phyloP scores from a whole-genome alignment of 106 monocot genomes.

The Cymbidium sinense region DNA sequence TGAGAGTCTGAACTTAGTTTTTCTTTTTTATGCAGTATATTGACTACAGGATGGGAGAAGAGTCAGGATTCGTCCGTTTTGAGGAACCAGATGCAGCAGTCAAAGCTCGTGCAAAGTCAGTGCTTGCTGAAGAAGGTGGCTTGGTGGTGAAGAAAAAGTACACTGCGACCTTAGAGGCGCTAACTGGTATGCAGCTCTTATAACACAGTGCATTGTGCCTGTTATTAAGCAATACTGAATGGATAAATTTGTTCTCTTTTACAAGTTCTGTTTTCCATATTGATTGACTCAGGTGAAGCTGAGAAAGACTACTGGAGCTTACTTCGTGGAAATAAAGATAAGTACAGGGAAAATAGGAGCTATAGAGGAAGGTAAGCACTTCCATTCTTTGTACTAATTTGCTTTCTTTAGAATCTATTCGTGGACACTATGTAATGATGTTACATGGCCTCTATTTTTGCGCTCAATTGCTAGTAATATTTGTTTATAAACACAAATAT shows the following conservation, averaged over 20 bases:
- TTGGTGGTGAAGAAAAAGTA: constrained; percentile 48
- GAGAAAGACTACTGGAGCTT: constrained; percentile 59
- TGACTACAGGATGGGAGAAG: constrained; percentile 74
- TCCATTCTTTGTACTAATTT: neutral
- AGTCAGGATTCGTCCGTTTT: constrained; percentile 76
- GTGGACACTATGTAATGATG: neutral
- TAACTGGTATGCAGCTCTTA: constrained; percentile 41
- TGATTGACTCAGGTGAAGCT: constrained; percentile 39
- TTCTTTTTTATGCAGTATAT: constrained; percentile 41
- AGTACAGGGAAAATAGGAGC: constrained; percentile 15
- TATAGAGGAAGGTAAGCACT: constrained; percentile 37
- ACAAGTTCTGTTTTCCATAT: neutral
- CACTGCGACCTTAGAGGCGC: constrained; percentile 61
- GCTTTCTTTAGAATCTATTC: neutral
- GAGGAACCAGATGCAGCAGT: constrained; percentile 70
- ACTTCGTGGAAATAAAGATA: constrained; percentile 26
- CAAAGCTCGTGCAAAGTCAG: constrained; percentile 73
- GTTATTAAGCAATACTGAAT: too few species aligned
- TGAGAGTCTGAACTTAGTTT: neutral
- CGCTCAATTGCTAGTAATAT: neutral
- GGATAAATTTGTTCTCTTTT: too few species aligned
- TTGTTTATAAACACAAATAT: neutral
- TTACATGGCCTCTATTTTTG: neutral
- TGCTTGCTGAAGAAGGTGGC: constrained; percentile 57
- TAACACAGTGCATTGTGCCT: neutral